A percentile compares a stretch with the other conserved stretches of the same genome.
Evolutionary conservation across 2,329 filamentous ascomycete species (phyloP).

Genomic region (Botryotinia calthae): DNA sequence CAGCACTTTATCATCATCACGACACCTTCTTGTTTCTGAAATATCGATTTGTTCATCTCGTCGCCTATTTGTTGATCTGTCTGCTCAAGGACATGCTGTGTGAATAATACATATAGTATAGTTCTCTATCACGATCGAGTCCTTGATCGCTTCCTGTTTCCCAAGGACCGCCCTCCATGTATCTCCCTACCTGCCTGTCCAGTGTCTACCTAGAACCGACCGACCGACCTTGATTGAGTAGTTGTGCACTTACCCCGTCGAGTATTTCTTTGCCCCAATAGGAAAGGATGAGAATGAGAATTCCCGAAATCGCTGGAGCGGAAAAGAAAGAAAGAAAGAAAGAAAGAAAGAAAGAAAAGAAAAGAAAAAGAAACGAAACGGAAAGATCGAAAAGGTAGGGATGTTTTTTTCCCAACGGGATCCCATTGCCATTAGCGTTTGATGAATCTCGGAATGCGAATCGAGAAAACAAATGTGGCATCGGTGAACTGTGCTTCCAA

Average conservation of each 20-base stretch:
- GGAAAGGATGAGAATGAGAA: neutral
- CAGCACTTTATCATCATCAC: too few relatives aligned
- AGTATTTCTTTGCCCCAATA: neutral
- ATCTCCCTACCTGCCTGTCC: too few relatives aligned
- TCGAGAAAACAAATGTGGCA: constrained; percentile 10
- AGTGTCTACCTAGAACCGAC: too few relatives aligned
- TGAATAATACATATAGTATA: too few relatives aligned
- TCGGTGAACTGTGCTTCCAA: neutral
- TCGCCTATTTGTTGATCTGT: too few relatives aligned
- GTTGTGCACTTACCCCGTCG: neutral
- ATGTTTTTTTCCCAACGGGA: neutral
- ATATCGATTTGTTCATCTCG: too few relatives aligned
- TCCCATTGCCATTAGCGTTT: neutral
- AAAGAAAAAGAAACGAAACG: neutral
- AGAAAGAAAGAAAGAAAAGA: neutral
- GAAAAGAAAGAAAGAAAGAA: neutral
- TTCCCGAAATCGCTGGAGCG: neutral
- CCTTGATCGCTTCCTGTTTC: too few relatives aligned
- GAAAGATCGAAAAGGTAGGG: neutral
- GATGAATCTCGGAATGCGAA: neutral
- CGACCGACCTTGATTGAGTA: too few relatives aligned
- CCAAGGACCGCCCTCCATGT: too few relatives aligned
- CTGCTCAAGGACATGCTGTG: too few relatives aligned
- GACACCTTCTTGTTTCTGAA: too few relatives aligned
- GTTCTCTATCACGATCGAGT: too few relatives aligned